phyloP scores from a whole-genome alignment of 495 filamentous ascomycete genomes.

The Amniculicola lignicola region DNA sequence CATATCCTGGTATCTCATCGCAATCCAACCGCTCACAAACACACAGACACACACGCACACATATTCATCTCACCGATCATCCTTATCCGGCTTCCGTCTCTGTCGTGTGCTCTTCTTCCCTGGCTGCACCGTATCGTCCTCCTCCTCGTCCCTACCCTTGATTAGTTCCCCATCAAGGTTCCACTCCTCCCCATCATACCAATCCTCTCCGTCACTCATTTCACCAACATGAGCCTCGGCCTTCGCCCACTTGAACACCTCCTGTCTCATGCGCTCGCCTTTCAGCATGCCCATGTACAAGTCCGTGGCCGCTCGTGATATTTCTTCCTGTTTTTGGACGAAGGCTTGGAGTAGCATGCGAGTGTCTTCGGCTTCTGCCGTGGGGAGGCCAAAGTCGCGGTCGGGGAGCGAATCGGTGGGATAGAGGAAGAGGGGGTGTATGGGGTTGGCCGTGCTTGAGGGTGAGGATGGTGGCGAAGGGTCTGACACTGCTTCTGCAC shows the following conservation, averaged over 20 bases:
- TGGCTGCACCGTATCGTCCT: conserved; percentile 41
- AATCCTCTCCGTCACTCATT: conserved; percentile 91
- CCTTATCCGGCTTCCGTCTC: conserved; percentile 26
- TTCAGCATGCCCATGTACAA: conserved; percentile 72
- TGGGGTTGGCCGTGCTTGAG: conserved; percentile 48
- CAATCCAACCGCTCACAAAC: too few relatives aligned
- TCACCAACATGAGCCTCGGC: conserved; percentile 85
- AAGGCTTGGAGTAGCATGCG: conserved; percentile 77
- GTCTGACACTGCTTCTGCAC: conserved; percentile 51
- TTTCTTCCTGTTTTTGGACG: conserved; percentile 94
- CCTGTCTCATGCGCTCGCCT: conserved; percentile 72
- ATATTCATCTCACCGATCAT: conserved; percentile 12
- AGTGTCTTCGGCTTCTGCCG: conserved; percentile 82
- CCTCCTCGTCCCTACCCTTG: conserved; percentile 90
- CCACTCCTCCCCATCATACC: conserved; percentile 92
- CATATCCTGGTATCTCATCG: too few relatives aligned
- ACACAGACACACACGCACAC: background rate
- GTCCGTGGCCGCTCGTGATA: conserved; percentile 72
- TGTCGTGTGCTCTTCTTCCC: conserved; percentile 36
- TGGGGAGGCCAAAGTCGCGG: conserved; percentile 73
- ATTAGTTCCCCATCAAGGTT: conserved; percentile 77
- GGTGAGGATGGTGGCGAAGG: conserved; percentile 46
- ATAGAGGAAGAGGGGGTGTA: conserved; percentile 84
- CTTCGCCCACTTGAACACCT: conserved; percentile 80
- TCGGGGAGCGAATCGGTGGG: conserved; percentile 69